A percentile compares a stretch with the other conserved stretches of the same genome.
Conservation (phyloP, 2,329 filamentous ascomycete genomes). For the Amesomyces nigricolor region DNA sequence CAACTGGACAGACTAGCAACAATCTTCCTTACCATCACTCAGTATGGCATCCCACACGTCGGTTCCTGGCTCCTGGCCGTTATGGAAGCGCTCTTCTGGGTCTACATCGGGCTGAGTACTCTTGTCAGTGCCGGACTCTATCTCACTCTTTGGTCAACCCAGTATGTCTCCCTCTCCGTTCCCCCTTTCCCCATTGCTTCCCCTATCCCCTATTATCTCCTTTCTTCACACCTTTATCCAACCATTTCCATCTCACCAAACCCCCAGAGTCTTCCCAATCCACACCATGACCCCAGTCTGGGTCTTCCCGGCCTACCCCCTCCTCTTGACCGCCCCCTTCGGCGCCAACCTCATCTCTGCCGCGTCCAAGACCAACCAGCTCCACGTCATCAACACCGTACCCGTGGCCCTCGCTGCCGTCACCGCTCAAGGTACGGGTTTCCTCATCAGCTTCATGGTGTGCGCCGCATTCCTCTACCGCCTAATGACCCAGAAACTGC, state of each 20-base stretch:
- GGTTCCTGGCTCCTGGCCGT: constrained; percentile 55
- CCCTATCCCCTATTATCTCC: not conserved
- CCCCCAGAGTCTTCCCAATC: constrained; percentile 52
- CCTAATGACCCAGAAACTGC: constrained; percentile 82
- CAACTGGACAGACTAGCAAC: constrained; percentile 50
- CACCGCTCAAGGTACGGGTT: constrained; percentile 50
- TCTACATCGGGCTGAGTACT: constrained; percentile 64
- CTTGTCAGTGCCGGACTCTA: constrained; percentile 66
- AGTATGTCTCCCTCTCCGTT: constrained; percentile 34
- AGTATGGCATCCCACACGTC: constrained; percentile 62
- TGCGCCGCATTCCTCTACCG: constrained; percentile 80
- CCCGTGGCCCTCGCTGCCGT: constrained; percentile 46
- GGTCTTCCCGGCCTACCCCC: constrained; percentile 81
- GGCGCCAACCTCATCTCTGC: constrained; percentile 53
- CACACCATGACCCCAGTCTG: constrained; percentile 82
- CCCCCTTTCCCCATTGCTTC: not conserved
- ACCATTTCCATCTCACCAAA: not conserved
- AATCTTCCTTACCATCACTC: constrained; percentile 69
- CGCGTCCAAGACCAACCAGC: constrained; percentile 28
- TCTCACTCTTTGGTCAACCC: constrained; percentile 62
- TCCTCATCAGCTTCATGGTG: constrained; percentile 65
- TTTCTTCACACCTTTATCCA: not conserved
- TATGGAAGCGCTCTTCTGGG: constrained; percentile 68
- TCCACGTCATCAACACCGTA: constrained; percentile 35
- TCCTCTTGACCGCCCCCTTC: constrained; percentile 70